Conservation (phyloP, 225 moss, liverwort and hornwort genomes). For the Bryoerythrophyllum caledonicum region DNA sequence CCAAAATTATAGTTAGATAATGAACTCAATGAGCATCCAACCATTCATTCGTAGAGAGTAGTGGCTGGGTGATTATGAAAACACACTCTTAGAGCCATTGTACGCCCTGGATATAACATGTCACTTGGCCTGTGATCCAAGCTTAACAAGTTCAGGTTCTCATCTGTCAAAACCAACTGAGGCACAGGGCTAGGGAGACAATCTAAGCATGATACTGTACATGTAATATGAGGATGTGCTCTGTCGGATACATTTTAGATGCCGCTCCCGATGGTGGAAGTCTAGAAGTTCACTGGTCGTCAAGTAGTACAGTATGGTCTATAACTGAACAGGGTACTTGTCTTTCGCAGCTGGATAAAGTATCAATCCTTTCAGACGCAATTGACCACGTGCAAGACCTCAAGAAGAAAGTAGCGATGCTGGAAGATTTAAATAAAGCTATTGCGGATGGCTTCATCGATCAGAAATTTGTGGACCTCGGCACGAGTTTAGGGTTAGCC, state of each 20-base stretch:
- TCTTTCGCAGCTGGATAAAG: slow-evolving; percentile 64
- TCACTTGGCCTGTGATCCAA: background rate
- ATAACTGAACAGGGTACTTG: background rate
- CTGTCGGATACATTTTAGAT: no score
- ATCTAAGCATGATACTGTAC: background rate
- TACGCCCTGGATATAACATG: background rate
- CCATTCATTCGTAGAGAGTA: no score
- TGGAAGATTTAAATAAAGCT: slow-evolving; percentile 27
- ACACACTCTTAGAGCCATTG: background rate
- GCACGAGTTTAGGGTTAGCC: background rate
- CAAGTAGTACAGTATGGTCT: background rate
- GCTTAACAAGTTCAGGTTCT: background rate
- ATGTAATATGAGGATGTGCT: background rate
- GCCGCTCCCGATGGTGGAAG: background rate
- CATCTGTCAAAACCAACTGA: background rate
- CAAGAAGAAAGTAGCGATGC: slow-evolving; percentile 39
- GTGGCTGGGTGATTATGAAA: no score
- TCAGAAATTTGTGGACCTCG: no score
- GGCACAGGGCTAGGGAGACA: background rate
- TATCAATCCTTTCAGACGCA: slow-evolving; percentile 58
- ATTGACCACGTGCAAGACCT: slow-evolving; percentile 57
- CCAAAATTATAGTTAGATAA: no score
- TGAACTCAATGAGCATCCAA: no score
- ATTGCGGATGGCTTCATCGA: slow-evolving; percentile 5
- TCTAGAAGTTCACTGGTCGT: background rate